Base-by-base conservation (phyloP, 148 eudicot species). In the Rhododendron griersonianum region DNA sequence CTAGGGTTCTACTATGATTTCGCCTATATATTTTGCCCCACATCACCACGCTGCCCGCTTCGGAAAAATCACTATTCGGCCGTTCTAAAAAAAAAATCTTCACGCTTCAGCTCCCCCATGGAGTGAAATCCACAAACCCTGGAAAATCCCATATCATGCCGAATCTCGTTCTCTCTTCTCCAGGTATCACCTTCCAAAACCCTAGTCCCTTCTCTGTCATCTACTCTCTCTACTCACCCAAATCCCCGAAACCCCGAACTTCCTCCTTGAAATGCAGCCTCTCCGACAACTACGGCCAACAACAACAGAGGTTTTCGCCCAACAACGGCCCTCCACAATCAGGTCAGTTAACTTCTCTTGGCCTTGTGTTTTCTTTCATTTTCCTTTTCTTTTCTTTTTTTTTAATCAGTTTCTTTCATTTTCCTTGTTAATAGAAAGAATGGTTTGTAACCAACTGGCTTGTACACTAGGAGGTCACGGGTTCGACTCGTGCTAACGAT, bases 181-280 rank as follows among this genome's bases (percentile, higher is more conserved):
- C 78, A 80, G 48, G 78, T 30, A 71, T 78, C 80, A 48, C 84
- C 83, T 35, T 87, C 75, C 89, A 69, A 83, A 89, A 80, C 86
- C 86, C 91, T 78, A 75, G 21, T 73, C 44, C 76, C 33, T 53
- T 3, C 81, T 57, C 80, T 16, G 11, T n/a, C 69, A 23, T n/a
- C 83, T 61, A 82, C 48, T 79, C 83, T 73, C 59, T 87, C 85
- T 61, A n/a, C 53, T 4, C 55, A 30, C 4, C 73, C 41, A 87
- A 59, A 15, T 73, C 85, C 82, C 21, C 11, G 4, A 80, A 37
- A 48, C 53, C 25, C 86, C 86, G 48, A 39, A 82, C 53, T 16
- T 84, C 87, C 83, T 84, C 92, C 65, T 88, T 92, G 2, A 91
- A 87, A 83, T 89, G 92, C 88, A 88, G 93, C 69, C 89, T 89